Evolutionary conservation across 306 rosid genomes (phyloP).

Genomic region (Luffa acutangula): DNA sequence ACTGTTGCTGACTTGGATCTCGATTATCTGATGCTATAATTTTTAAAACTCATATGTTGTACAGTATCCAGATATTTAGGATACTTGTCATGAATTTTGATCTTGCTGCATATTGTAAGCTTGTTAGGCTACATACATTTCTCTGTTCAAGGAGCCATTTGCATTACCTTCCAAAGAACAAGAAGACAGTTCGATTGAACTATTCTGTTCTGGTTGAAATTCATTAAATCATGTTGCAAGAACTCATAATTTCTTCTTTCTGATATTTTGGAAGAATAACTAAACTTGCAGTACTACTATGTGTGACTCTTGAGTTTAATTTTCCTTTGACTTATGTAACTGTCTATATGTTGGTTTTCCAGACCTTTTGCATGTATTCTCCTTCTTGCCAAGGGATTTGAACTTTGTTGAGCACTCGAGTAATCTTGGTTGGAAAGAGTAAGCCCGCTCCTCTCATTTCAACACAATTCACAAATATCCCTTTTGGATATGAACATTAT

Average conservation of each 20-base stretch:
- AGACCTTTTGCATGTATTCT: constrained; percentile 82
- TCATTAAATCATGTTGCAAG: not conserved
- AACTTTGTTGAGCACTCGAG: constrained; percentile 86
- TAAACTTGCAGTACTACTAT: not conserved
- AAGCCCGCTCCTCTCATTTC: constrained; percentile 23
- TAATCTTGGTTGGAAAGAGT: constrained; percentile 93
- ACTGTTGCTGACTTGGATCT: not conserved
- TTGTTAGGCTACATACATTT: not conserved
- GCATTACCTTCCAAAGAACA: not conserved
- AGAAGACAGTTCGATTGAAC: not conserved
- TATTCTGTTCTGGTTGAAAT: not conserved
- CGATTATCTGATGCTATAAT: not conserved
- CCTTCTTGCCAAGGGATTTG: constrained; percentile 75
- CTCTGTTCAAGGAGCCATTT: not conserved
- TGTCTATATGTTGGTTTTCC: constrained; percentile 11
- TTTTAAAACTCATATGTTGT: not conserved
- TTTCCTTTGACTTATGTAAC: not conserved
- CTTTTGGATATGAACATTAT: not conserved
- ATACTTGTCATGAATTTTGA: not conserved
- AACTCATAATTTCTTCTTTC: not conserved
- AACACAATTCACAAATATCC: constrained; percentile 6
- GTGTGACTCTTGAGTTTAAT: not conserved
- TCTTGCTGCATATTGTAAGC: not conserved
- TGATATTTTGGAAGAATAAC: not conserved
- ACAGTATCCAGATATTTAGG: not conserved